Percentiles rank a stretch among this genome's conserved stretches.
These are phyloP conservation scores for Tylopilus felleus DNA, from an alignment of 768 basidiomycete species.

Conservation along the genomic window DNA sequence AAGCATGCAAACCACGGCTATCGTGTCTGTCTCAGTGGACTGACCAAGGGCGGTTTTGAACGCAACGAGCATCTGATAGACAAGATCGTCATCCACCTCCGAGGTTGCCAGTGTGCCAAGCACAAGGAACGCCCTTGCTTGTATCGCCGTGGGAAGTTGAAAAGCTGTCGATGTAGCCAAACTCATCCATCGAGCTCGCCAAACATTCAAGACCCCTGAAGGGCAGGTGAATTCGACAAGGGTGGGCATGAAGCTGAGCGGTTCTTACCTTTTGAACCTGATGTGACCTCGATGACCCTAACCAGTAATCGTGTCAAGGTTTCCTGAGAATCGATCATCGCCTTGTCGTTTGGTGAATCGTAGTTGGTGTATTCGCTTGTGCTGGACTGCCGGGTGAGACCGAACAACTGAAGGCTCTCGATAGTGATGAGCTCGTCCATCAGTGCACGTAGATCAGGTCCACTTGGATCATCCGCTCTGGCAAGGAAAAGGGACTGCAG, in stretches of 20 bases:
- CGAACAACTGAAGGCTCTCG: constrained; percentile 66
- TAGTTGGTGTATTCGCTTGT: constrained; percentile 66
- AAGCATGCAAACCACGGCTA: constrained; percentile 82
- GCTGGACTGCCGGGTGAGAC: constrained; percentile 57
- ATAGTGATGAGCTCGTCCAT: constrained; percentile 58
- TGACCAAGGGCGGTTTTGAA: constrained; percentile 69
- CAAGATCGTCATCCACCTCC: constrained; percentile 88
- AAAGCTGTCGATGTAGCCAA: constrained; percentile 85
- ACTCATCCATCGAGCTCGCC: constrained; percentile 94
- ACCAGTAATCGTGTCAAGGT: constrained; percentile 59
- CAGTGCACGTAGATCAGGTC: constrained; percentile 57
- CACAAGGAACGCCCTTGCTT: constrained; percentile 81
- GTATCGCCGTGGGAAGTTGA: constrained; percentile 84
- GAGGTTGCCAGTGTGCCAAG: constrained; percentile 78
- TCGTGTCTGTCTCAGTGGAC: constrained; percentile 65
- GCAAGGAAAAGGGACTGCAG: constrained; percentile 70
- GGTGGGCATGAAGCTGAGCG: background rate
- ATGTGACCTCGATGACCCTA: constrained; percentile 58
- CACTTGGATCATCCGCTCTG: constrained; percentile 54
- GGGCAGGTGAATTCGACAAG: constrained; percentile 11
- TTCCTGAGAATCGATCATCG: constrained; percentile 64
- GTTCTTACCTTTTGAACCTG: constrained; percentile 64
- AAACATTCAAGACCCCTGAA: constrained; percentile 75
- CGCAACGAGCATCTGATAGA: constrained; percentile 91
- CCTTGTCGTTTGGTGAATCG: constrained; percentile 52